Percentiles rank a stretch among this genome's conserved stretches.
These are phyloP conservation scores for Firmiana major DNA, from an alignment of 345 rosid genomes.

Conservation along the genomic window DNA sequence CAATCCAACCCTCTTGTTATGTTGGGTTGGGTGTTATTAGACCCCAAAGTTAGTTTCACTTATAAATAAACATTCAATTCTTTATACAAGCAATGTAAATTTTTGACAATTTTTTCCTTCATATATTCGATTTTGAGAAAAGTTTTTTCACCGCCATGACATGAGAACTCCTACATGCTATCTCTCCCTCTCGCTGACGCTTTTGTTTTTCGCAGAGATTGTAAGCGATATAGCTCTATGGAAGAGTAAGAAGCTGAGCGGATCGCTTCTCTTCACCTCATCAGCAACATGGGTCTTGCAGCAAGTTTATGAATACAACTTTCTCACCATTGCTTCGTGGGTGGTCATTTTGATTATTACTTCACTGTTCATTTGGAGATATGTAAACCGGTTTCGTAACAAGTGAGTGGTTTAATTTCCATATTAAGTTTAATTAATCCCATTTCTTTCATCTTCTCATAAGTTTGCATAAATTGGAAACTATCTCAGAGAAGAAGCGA, in stretches of 20 bases:
- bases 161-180: no score
- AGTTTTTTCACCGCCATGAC: no score
- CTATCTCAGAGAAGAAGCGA: slow-evolving; percentile 4
- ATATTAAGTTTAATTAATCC: no score
- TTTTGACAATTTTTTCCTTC: no score
- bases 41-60: no score
- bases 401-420: background rate
- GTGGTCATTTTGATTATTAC: slow-evolving; percentile 26
- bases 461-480: no score
- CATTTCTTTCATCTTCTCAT: no score
- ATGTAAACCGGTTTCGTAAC: background rate
- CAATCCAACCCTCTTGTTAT: no score
- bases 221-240: slow-evolving; percentile 40
- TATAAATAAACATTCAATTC: no score
- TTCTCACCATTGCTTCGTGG: slow-evolving; percentile 45
- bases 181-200: background rate
- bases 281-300: slow-evolving; percentile 43
- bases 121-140: no score
- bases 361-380: slow-evolving; percentile 42
- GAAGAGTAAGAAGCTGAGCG: slow-evolving; percentile 49
- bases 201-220: slow-evolving; percentile 11
- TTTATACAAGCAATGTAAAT: no score
- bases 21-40: no score
- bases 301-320: slow-evolving; percentile 37
- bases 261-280: slow-evolving; percentile 26